Evolutionary conservation across 371 early-diverging fungal genomes (phyloP).

Genomic region (Mucor saturninus): DNA sequence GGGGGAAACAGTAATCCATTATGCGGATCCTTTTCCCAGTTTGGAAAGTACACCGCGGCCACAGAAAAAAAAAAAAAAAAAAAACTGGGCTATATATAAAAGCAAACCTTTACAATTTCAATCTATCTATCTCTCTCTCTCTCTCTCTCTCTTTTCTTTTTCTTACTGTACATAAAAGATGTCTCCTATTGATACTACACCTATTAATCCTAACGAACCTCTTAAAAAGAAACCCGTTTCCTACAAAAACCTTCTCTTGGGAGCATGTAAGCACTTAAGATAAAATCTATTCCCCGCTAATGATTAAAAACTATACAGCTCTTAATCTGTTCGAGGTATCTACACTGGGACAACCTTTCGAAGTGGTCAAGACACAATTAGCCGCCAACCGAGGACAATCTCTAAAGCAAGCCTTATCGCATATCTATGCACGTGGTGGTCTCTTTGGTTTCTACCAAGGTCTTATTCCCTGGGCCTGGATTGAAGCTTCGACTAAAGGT

Average conservation of each 20-base stretch:
- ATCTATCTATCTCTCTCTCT: background rate
- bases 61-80: conserved; percentile 1
- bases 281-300: too few relatives aligned
- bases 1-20: background rate
- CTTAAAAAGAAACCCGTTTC: conserved; percentile 65
- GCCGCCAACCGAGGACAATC: conserved; percentile 85
- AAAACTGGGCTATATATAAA: background rate
- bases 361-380: conserved; percentile 89
- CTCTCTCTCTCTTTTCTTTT: background rate
- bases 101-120: background rate
- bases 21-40: conserved; percentile 34
- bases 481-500: conserved; percentile 92
- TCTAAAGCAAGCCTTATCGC: conserved; percentile 61
- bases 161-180: conserved; percentile 1
- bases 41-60: conserved; percentile 27
- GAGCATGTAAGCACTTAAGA: conserved; percentile 56
- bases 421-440: conserved; percentile 81
- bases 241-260: conserved; percentile 65
- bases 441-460: conserved; percentile 85
- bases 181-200: conserved; percentile 27
- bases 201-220: conserved; percentile 45
- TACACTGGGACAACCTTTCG: conserved; percentile 90
- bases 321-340: conserved; percentile 86
- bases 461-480: conserved; percentile 90
- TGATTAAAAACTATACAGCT: conserved; percentile 17